Conservation (phyloP, 345 rosid species). For the Syzygium grande region DNA sequence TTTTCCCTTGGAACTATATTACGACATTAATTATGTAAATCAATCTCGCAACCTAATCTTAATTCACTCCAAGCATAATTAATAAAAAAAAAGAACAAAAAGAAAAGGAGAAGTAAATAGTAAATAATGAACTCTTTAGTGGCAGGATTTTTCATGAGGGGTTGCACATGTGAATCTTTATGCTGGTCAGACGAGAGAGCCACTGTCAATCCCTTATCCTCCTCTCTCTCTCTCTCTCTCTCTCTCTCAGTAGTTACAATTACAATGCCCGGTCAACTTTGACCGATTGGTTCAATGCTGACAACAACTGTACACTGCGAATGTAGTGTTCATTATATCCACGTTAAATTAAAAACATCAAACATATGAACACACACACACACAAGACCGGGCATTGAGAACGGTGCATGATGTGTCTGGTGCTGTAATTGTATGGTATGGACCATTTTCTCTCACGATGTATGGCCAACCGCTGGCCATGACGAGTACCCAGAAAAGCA, state of each 20-base stretch:
- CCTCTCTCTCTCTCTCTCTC: background rate
- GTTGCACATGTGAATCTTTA: background rate
- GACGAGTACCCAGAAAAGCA: background rate
- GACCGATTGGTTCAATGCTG: background rate
- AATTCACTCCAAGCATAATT: background rate
- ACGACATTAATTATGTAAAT: background rate
- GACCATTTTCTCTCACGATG: background rate
- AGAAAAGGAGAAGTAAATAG: background rate
- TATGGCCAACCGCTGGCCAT: background rate
- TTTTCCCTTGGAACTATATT: background rate
- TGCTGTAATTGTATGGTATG: background rate
- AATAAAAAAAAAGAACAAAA: background rate
- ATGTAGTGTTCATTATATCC: background rate
- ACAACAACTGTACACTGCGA: background rate
- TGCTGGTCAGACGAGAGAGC: background rate
- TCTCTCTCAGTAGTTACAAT: background rate
- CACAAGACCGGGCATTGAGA: background rate
- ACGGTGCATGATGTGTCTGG: background rate
- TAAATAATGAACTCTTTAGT: background rate
- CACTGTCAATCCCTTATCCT: background rate
- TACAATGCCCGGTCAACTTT: background rate
- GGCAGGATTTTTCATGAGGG: background rate
- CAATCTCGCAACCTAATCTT: background rate
- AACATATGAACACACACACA: background rate
- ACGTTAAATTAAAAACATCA: background rate